Conservation (phyloP, 345 rosid species). For the Brassica incana region DNA sequence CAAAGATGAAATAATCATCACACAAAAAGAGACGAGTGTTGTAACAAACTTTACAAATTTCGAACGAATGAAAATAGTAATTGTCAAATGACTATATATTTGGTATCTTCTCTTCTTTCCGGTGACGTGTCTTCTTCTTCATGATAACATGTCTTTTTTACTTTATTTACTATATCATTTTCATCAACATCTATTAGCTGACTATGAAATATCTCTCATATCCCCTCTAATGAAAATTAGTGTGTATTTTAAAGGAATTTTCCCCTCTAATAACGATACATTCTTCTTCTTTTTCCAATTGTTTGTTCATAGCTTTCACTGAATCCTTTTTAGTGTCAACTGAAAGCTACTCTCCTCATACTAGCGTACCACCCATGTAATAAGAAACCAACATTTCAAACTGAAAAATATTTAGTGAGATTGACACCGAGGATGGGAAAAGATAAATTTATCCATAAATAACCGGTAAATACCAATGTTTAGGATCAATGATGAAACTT, state of each 20-base stretch:
- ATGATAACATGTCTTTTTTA: too few relatives aligned
- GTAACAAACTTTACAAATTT: neutral
- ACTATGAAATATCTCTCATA: too few relatives aligned
- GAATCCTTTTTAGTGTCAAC: neutral
- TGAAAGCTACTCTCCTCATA: neutral
- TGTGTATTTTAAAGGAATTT: too few relatives aligned
- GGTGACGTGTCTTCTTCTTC: neutral
- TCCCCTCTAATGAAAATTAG: too few relatives aligned
- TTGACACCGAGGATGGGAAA: neutral
- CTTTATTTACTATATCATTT: neutral
- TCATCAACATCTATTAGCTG: too few relatives aligned
- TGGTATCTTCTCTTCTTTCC: neutral
- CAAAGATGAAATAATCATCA: neutral
- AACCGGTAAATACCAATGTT: constrained; percentile 2
- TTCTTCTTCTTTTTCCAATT: neutral
- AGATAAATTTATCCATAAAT: constrained; percentile 4
- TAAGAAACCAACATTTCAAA: neutral
- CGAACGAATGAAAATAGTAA: too few relatives aligned
- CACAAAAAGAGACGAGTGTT: neutral
- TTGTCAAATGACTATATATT: neutral
- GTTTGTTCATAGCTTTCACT: constrained; percentile 10
- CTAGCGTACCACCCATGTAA: neutral
- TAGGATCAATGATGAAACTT: constrained; percentile 30
- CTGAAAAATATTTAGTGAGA: neutral
- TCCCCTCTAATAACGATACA: too few relatives aligned